A percentile compares a stretch with the other conserved stretches of the same genome.
Evolutionary conservation across 768 basidiomycete species (phyloP).

Genomic region (Boletus rufocinnamomeus): DNA sequence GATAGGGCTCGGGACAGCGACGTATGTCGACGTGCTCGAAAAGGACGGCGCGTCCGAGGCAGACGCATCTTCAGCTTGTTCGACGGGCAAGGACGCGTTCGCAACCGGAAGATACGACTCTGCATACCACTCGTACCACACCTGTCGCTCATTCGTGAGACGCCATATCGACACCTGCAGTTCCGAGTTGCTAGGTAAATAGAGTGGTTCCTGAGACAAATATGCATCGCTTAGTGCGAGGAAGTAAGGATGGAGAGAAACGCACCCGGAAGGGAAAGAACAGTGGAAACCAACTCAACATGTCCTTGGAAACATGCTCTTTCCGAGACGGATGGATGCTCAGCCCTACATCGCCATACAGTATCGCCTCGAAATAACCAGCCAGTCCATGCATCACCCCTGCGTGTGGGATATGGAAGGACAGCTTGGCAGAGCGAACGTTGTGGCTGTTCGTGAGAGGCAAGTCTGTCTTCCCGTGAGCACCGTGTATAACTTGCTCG

Average conservation of each 20-base stretch:
- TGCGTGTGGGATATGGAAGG: constrained; percentile 93
- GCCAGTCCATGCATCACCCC: constrained; percentile 93
- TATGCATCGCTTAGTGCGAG: neutral
- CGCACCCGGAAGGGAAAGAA: constrained; percentile 92
- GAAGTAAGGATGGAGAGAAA: constrained; percentile 10
- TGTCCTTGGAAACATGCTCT: constrained; percentile 86
- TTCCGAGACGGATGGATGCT: constrained; percentile 93
- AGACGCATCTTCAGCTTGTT: constrained; percentile 19
- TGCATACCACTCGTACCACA: constrained; percentile 99
- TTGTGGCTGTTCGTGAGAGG: constrained; percentile 98
- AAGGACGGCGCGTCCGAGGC: constrained; percentile 24
- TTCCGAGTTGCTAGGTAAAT: constrained; percentile 90
- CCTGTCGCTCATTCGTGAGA: constrained; percentile 80
- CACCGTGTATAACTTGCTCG: neutral
- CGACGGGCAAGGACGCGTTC: constrained; percentile 29
- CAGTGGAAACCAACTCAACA: constrained; percentile 99
- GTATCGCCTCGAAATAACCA: constrained; percentile 94
- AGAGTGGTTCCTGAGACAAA: constrained; percentile 76
- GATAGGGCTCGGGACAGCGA: constrained; percentile 62
- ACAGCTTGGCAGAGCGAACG: constrained; percentile 78
- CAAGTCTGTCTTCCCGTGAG: constrained; percentile 53
- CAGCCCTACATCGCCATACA: constrained; percentile 88
- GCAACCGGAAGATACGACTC: constrained; percentile 84
- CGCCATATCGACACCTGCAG: constrained; percentile 94
- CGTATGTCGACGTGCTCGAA: constrained; percentile 31